Evolutionary conservation across 768 basidiomycete species (phyloP).

Genomic region (Amanita rimosa): DNA sequence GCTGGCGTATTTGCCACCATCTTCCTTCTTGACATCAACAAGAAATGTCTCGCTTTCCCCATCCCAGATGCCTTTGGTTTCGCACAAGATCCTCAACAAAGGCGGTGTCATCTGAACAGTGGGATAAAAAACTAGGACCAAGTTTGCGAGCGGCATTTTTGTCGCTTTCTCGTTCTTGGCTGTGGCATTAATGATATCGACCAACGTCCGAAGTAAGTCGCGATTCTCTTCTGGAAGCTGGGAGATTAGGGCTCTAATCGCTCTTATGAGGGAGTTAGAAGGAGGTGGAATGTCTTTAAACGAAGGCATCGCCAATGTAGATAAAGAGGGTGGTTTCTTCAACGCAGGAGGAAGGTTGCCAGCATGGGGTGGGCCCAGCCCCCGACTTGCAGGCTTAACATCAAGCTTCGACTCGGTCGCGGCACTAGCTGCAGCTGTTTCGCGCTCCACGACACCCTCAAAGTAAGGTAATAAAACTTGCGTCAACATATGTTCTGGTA

Average conservation of each 20-base stretch:
- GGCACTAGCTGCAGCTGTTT: slow-evolving; percentile 27
- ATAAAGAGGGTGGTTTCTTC: slow-evolving; percentile 71
- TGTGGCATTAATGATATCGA: slow-evolving; percentile 70
- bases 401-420: slow-evolving; percentile 12
- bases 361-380: slow-evolving; percentile 24
- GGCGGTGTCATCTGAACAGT: slow-evolving; percentile 72
- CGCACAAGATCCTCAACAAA: slow-evolving; percentile 61
- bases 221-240: slow-evolving; percentile 72
- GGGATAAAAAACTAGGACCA: slow-evolving; percentile 83
- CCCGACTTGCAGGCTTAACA: slow-evolving; percentile 12
- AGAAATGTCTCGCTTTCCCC: slow-evolving; percentile 17
- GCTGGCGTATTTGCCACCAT: slow-evolving; percentile 12
- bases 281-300: slow-evolving; percentile 51
- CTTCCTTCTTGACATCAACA: slow-evolving; percentile 20
- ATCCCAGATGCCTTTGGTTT: slow-evolving; percentile 59
- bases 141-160: slow-evolving; percentile 88
- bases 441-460: slow-evolving; percentile 60
- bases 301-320: slow-evolving; percentile 65
- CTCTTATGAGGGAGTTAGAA: slow-evolving; percentile 43
- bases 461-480: slow-evolving; percentile 60
- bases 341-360: slow-evolving; percentile 23
- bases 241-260: slow-evolving; percentile 51
- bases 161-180: slow-evolving; percentile 58
- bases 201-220: slow-evolving; percentile 75
- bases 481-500: slow-evolving; percentile 82